A percentile compares a stretch with the other conserved stretches of the same genome.
Conservation (phyloP, 2,329 filamentous ascomycete species). For the Sphaceloma murrayae region DNA sequence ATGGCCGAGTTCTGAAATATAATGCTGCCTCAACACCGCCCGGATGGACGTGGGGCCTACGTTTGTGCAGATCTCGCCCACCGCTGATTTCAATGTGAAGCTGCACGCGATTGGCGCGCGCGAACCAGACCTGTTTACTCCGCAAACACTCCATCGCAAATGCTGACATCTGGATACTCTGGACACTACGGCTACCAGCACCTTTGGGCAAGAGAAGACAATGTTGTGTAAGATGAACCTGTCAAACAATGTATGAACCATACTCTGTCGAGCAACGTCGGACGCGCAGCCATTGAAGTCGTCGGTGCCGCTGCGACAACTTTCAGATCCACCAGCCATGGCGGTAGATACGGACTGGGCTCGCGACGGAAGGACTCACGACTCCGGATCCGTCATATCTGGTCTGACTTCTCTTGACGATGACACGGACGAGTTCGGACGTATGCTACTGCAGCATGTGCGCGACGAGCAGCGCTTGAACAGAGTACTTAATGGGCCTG, state of each 20-base stretch:
- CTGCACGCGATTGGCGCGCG: conserved; percentile 8
- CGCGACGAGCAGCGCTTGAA: conserved; percentile 33
- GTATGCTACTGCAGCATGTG: conserved; percentile 35
- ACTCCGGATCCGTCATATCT: conserved; percentile 24
- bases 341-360: conserved; percentile 13
- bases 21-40: conserved; percentile 13
- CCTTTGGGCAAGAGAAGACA: too few species aligned
- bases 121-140: too few species aligned
- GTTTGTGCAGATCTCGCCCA: conserved; percentile 2
- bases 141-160: too few species aligned
- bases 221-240: too few species aligned
- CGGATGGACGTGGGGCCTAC: conserved; percentile 7
- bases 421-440: conserved; percentile 40
- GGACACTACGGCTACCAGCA: too few species aligned
- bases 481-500: conserved; percentile 27
- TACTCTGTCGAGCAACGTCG: too few species aligned
- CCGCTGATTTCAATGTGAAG: neutral
- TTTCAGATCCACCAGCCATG: too few species aligned
- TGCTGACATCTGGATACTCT: too few species aligned
- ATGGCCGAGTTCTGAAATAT: too few species aligned
- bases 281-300: too few species aligned
- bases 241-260: too few species aligned
- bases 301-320: too few species aligned
- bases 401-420: conserved; percentile 34
- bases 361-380: conserved; percentile 19